Conservation (phyloP, 75 land plant species). For the Cunninghamia lanceolata region DNA sequence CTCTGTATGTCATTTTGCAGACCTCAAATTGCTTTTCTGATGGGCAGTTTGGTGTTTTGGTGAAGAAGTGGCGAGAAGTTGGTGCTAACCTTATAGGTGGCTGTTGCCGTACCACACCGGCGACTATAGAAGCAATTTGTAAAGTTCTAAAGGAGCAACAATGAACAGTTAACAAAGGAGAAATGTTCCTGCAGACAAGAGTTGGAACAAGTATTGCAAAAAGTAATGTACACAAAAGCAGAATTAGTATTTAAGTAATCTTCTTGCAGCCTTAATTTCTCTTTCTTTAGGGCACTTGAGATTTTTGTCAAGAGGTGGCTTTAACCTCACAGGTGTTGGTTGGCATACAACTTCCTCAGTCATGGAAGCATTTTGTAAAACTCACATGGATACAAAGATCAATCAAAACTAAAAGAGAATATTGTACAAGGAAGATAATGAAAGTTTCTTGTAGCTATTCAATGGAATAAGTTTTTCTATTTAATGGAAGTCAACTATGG, state of each 20-base stretch:
- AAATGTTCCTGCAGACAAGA: neutral
- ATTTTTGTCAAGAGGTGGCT: neutral
- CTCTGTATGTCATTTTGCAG: constrained; percentile 34
- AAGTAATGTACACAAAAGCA: neutral
- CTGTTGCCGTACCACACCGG: constrained; percentile 89
- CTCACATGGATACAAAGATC: neutral
- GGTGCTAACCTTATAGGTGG: constrained; percentile 90
- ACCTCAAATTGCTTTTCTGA: constrained; percentile 69
- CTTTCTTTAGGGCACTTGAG: neutral
- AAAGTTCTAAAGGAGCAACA: constrained; percentile 34
- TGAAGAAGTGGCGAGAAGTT: constrained; percentile 62
- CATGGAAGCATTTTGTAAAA: neutral
- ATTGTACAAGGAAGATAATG: neutral
- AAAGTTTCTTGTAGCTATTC: neutral
- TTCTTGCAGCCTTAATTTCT: neutral
- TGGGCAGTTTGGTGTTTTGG: constrained; percentile 50
- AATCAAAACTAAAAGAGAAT: neutral
- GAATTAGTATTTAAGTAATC: neutral
- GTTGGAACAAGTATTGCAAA: neutral
- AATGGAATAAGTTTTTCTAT: neutral
- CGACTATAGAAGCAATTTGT: constrained; percentile 61
- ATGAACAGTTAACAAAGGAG: neutral
- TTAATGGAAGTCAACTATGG: neutral
- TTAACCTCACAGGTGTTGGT: neutral
- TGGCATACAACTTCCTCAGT: neutral